Percentiles rank a stretch among this genome's conserved stretches.
These are phyloP conservation scores for Gardenia jasminoides DNA, from an alignment of 257 asterid species.

Conservation along the genomic window DNA sequence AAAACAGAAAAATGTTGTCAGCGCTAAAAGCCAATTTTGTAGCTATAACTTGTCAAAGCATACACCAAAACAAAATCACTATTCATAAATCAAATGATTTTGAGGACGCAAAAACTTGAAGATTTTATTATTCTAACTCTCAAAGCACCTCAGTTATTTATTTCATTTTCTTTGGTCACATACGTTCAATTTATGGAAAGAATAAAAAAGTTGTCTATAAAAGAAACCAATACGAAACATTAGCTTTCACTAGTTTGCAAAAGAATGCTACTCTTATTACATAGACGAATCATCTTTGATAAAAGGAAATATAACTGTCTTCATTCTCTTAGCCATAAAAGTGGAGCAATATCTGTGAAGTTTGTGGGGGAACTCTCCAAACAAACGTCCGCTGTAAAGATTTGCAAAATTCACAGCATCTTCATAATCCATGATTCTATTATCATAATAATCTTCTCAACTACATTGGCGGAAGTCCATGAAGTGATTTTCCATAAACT, in stretches of 20 bases:
- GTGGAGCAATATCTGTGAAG: neutral
- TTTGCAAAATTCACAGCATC: neutral
- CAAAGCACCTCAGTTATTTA: too few relatives aligned
- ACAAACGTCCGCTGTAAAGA: neutral
- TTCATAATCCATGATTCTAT: neutral
- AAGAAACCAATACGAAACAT: neutral
- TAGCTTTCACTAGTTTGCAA: neutral
- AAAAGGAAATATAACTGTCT: neutral
- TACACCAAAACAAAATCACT: neutral
- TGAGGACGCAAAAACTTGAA: too few relatives aligned
- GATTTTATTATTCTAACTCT: too few relatives aligned
- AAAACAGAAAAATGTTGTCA: neutral
- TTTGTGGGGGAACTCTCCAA: conserved; percentile 13
- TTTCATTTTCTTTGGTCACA: too few relatives aligned
- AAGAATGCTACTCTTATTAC: neutral
- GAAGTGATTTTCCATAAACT: neutral
- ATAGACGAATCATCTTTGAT: neutral
- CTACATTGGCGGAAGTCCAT: too few relatives aligned
- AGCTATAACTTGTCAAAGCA: neutral
- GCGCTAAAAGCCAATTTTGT: neutral
- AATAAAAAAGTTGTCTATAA: too few relatives aligned
- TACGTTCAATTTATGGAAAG: too few relatives aligned
- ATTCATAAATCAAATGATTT: neutral
- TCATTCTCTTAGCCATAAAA: neutral
- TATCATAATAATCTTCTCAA: neutral